These are phyloP conservation scores for Vigna angularis DNA, from an alignment of 306 rosid species.

Conservation along the genomic window DNA sequence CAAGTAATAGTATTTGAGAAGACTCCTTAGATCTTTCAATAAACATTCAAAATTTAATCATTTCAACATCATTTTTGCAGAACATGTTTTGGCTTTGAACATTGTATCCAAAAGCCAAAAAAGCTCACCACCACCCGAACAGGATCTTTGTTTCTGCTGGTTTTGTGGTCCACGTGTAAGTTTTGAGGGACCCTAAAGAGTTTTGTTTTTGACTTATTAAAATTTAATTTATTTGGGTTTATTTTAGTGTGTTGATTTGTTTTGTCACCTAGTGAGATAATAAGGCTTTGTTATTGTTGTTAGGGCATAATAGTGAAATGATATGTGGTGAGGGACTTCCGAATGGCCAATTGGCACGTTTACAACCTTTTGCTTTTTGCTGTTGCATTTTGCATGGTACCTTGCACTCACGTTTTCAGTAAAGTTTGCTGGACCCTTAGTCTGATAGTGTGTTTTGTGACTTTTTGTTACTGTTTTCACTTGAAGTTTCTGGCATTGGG, in stretches of 20 bases:
- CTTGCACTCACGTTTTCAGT: background rate
- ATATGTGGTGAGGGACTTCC: background rate
- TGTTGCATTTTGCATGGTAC: background rate
- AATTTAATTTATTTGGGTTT: background rate
- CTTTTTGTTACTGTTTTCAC: slow-evolving; percentile 5
- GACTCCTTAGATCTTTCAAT: too few species aligned
- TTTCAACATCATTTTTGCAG: too few species aligned
- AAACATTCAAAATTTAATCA: too few species aligned
- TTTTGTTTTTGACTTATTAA: slow-evolving; percentile 9
- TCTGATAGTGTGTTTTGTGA: background rate
- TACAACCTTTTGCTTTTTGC: slow-evolving; percentile 9
- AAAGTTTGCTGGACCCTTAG: background rate
- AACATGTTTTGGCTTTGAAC: too few species aligned
- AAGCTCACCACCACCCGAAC: too few species aligned
- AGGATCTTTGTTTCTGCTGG: background rate
- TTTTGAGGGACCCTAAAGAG: background rate
- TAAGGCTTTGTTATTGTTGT: background rate
- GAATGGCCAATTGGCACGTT: background rate
- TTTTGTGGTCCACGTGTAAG: background rate
- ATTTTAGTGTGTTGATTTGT: background rate
- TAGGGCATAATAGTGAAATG: background rate
- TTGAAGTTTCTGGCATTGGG: background rate
- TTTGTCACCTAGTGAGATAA: background rate
- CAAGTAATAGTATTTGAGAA: too few species aligned
- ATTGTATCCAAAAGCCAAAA: too few species aligned